These are phyloP conservation scores for Naganishia sp. DNA, from an alignment of 1,284 basidiomycete species.

Conservation along the genomic window DNA sequence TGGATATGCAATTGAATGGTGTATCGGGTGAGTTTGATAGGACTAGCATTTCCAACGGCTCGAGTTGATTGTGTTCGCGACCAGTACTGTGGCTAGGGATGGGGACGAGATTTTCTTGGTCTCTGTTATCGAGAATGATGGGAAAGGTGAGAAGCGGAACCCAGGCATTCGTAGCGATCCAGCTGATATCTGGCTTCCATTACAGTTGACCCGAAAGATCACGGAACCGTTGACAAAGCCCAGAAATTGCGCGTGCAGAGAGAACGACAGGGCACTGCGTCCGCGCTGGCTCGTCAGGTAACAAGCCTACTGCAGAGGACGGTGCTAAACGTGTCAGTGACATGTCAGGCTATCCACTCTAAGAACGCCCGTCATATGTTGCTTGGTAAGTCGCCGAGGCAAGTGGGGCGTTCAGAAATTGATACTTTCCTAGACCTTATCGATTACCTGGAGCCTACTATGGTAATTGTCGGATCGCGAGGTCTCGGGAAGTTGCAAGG, in stretches of 20 bases:
- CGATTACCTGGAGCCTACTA: conserved; percentile 84
- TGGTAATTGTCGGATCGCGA: conserved; percentile 93
- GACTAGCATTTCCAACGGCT: no score
- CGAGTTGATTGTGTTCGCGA: background rate
- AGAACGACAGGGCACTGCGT: conserved; percentile 86
- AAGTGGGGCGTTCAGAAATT: background rate
- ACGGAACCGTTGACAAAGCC: conserved; percentile 67
- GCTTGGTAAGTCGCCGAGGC: conserved; percentile 59
- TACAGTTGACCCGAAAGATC: conserved; percentile 71
- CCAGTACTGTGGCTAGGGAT: conserved; percentile 82
- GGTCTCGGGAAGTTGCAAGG: conserved; percentile 87
- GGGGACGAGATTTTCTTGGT: conserved; percentile 89
- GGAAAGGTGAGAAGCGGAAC: conserved; percentile 64
- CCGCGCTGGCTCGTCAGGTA: conserved; percentile 83
- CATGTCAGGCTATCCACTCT: conserved; percentile 93
- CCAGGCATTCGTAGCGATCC: conserved; percentile 15
- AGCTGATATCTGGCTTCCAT: background rate
- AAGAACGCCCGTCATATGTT: conserved; percentile 94
- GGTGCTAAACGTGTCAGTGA: conserved; percentile 76
- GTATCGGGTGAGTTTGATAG: conserved; percentile 61
- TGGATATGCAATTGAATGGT: conserved; percentile 90
- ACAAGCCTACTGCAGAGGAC: conserved; percentile 88
- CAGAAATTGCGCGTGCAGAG: conserved; percentile 80
- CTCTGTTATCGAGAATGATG: conserved; percentile 88
- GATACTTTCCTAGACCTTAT: conserved; percentile 67